Conservation (phyloP, 2,329 filamentous ascomycete genomes). For the Aureobasidium leucospermi region DNA sequence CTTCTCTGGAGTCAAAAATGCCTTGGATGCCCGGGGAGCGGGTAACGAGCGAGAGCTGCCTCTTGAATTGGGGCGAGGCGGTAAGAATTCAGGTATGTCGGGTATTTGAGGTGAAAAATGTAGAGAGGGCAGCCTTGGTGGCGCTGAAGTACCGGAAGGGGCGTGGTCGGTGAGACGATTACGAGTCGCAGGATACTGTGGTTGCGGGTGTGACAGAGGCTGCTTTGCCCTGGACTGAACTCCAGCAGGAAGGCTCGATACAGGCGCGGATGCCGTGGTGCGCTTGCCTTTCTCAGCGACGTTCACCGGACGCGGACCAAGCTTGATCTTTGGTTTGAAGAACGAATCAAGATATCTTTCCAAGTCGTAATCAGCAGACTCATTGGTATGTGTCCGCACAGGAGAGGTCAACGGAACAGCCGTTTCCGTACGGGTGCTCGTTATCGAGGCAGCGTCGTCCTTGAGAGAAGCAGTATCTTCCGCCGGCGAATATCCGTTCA, state of each 20-base stretch:
- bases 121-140: constrained; percentile 17
- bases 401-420: neutral
- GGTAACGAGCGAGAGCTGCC: constrained; percentile 21
- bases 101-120: constrained; percentile 31
- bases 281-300: constrained; percentile 53
- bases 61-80: constrained; percentile 27
- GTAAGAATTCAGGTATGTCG: constrained; percentile 24
- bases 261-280: constrained; percentile 37
- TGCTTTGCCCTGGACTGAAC: constrained; percentile 46
- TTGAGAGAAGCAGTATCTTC: constrained; percentile 16
- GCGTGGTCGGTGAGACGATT: neutral
- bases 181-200: neutral
- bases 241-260: constrained; percentile 74
- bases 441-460: constrained; percentile 15
- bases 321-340: constrained; percentile 73
- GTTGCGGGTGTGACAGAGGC: neutral
- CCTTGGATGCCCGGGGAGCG: constrained; percentile 11
- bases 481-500: constrained; percentile 18
- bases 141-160: neutral
- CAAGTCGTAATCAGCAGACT: constrained; percentile 27
- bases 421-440: neutral
- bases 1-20: constrained; percentile 73
- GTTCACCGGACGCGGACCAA: constrained; percentile 74
- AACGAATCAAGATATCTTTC: constrained; percentile 36
- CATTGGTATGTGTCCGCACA: neutral